Conservation (phyloP, 2,329 filamentous ascomycete species). For the Alternaria alternata region DNA sequence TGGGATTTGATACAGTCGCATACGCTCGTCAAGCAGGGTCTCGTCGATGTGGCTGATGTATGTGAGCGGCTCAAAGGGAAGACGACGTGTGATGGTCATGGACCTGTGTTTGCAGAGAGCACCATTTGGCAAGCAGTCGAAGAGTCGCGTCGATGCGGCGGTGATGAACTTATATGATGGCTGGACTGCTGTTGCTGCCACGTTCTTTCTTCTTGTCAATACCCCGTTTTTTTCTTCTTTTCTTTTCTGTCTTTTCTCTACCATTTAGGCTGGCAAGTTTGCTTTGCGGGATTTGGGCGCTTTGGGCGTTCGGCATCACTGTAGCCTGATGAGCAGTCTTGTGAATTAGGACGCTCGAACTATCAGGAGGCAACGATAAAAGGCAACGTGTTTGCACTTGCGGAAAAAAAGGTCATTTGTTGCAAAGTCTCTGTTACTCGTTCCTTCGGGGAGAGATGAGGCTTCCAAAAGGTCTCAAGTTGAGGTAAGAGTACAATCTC, state of each 20-base stretch:
- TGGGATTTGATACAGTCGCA: slow-evolving; percentile 92
- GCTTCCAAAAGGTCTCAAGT: no score
- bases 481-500: no score
- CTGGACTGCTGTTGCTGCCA: not conserved
- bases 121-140: slow-evolving; percentile 78
- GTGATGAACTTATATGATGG: slow-evolving; percentile 74
- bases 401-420: no score
- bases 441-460: no score
- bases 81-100: slow-evolving; percentile 83
- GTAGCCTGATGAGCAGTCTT: slow-evolving; percentile 1
- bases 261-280: not conserved
- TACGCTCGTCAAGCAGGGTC: slow-evolving; percentile 75
- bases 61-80: slow-evolving; percentile 78
- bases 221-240: slow-evolving; percentile 10
- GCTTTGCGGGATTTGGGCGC: not conserved
- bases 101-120: slow-evolving; percentile 84
- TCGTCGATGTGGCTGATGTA: slow-evolving; percentile 83
- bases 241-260: not conserved
- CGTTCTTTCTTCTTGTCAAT: slow-evolving; percentile 11
- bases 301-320: slow-evolving; percentile 8
- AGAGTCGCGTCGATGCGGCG: slow-evolving; percentile 77
- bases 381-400: not conserved
- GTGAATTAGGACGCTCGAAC: slow-evolving; percentile 7
- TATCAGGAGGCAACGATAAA: not conserved
- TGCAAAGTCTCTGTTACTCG: no score